Base-by-base conservation (phyloP, 306 rosid genomes). In the Prunus campanulata region DNA sequence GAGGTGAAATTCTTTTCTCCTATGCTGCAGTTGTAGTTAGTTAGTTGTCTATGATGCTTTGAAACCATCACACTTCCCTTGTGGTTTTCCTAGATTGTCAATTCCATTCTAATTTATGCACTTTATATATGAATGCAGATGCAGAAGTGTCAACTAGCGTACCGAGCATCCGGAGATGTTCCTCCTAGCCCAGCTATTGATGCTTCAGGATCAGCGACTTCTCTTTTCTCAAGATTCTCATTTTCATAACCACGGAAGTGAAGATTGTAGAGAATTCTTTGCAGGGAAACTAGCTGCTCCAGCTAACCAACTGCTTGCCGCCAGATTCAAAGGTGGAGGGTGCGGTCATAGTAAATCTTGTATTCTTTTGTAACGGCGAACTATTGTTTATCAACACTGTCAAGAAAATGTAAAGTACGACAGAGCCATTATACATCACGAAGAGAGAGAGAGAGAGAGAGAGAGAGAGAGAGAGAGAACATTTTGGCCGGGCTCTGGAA, bases 221-320 rank as follows among this genome's bases (percentile, higher is more conserved):
- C 97, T 30, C 96, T 92, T 66, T 96, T 96, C 88, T 92, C 99
- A 74, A 89, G 97, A 86, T 92, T 96, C 84, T 68, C 99, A 30
- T 92, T 96, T 85, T 39, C 96, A 24, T 96, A 72, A 80, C 66
- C 22, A 62, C 55, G 49, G 49, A 78, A 68, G 74, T 74, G 76
- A 74, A 27, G 77, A 68, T 69, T 46, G 30, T 25, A 50, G 70
- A 64, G 29, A 27, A 27, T 27, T 27, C 29, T 27, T 27, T 66
- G 75, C 77, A 32, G 5, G 62, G 39, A 81, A 85, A 73, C 70
- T 56, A 72, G 66, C 79, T 67, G 68, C 74, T 56, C 55, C 82
- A 74, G 86, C 78, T 70, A 66, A 70, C 70, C 86, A 75, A 80
- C 80, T 72, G 78, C 72, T 27, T 68, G 63, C 62, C 67, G 57